Evolutionary conservation across 2,329 filamentous ascomycete species (phyloP), one percentile per base, ranked within the genome.

Genomic region (Claviceps monticola): DNA sequence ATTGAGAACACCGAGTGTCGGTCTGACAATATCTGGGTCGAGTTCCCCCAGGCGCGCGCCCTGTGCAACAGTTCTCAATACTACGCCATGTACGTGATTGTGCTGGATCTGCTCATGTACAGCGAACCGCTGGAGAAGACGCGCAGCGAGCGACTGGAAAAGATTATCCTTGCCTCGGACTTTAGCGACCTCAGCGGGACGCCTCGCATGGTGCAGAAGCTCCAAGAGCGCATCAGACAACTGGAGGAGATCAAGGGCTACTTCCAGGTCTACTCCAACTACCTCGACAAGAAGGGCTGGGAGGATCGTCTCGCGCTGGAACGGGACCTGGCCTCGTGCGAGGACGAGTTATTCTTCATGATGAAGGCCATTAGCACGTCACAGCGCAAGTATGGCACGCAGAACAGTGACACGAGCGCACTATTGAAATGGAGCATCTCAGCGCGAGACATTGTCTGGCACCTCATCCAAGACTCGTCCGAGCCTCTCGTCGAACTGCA

Each of bases 311-410:
- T 96, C 54, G 72, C 83, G n/a, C 76, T 99, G 44, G 93, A 98
- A 63, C 84, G 86, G 49, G 93, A 98, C 63, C 73, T 98, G 49
- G 80, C 88, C 9, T 82, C 82, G 19, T 96, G 88, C 61, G 93
- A 97, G 65, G 93, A 98, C 61, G 94, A 99, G 66, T 71, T 99
- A 8, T 99, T 98, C 75, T 98, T 98, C 71, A 86, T 98, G 74
- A 97, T 98, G 93, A 97, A 98, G 62, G 94, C 93, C 41, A 98
- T 98, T 64, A 98, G 93, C 1, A 94, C 89, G 2, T 94, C 91
- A 5, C 93, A 98, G 67, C 78, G 89, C 54, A 93, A 90, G 64
- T 83, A 82, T 56, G 88, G 95, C 78, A 59, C 61, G 46, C 74
- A 80, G 46, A 74, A 80, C 48, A 80, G 82, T 6, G 79, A 88